Evolutionary conservation across 805 yeast genomes (phyloP), one percentile per base, ranked within the genome.

Genomic region (Metschnikowia kunwiensis): DNA sequence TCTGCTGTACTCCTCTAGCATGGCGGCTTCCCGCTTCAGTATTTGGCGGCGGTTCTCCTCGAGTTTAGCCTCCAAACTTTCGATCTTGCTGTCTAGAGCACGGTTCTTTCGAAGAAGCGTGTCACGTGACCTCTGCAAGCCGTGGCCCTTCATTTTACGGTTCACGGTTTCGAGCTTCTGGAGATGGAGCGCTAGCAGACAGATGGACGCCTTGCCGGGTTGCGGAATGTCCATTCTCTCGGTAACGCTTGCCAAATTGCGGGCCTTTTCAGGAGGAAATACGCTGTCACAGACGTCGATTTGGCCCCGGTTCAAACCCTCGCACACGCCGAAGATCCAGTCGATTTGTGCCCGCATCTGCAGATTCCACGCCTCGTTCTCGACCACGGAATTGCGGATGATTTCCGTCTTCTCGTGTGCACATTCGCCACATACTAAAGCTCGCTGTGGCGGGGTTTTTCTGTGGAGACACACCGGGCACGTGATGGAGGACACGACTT

Each of bases 141-240:
- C 35, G 27, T 36, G 15, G 20, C 31, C 9, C 31, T 35, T 34
- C 16, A 37, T 17, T 42, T 14, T 27, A 19, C 32, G 47, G 20
- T 51, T 51, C 22, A 44, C n/a, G 4, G 49, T 19, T 24, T 57
- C 55, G 11, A 63, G 47, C 40, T 58, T 64, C 22, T 55, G 52
- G 27, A 67, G 49, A 32, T 62, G 67, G 5, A 59, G 38, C 2
- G 64, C 50, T 7, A 67, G 41, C 11, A 47, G 36, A 13, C 55
- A 51, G 3, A 63, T 49, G 2, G 47, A 36, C 3, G 21, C 27
- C 6, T 16, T n/a, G 2, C 36, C 30, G 10, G 46, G 44, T 8
- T 18, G 30, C 9, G 37, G 42, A n/a, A n/a, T n/a, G n/a, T n/a
- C n/a, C n/a, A n/a, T n/a, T n/a, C n/a, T n/a, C n/a, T n/a, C n/a